Evolutionary conservation across 192 early-diverging fungal genomes (phyloP).

Genomic region (Gamsiella multidivaricata): DNA sequence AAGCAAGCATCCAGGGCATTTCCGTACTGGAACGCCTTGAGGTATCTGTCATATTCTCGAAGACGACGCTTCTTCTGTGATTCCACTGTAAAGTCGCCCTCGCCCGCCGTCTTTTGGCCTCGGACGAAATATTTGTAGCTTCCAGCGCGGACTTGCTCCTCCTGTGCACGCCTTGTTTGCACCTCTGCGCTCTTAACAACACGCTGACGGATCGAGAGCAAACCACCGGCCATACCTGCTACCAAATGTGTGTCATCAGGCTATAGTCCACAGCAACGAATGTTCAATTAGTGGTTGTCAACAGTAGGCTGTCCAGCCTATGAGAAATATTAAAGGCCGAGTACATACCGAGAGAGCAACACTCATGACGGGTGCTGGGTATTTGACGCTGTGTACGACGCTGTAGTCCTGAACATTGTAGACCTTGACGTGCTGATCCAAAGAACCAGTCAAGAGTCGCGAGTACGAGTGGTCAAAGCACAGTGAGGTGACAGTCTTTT

Average conservation of each 20-base stretch:
- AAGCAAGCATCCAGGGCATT: constrained; percentile 91
- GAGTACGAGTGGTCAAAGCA: constrained; percentile 81
- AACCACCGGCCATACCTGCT: constrained; percentile 92
- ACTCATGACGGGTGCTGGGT: constrained; percentile 90
- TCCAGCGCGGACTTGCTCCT: constrained; percentile 65
- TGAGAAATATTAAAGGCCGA: background rate
- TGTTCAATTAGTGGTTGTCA: no score
- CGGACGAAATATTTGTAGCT: constrained; percentile 80
- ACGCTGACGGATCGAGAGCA: constrained; percentile 88
- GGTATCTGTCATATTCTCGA: constrained; percentile 81
- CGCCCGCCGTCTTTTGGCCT: constrained; percentile 55
- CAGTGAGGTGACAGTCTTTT: constrained; percentile 95
- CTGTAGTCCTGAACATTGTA: constrained; percentile 90
- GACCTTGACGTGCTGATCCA: constrained; percentile 97
- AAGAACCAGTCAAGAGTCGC: constrained; percentile 86
- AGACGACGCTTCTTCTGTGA: constrained; percentile 68
- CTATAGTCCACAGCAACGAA: no score
- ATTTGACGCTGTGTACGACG: constrained; percentile 88
- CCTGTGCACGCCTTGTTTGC: constrained; percentile 53
- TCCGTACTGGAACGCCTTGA: constrained; percentile 88
- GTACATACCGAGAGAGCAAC: constrained; percentile 83
- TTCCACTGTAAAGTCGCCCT: constrained; percentile 85
- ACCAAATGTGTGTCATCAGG: constrained; percentile 90
- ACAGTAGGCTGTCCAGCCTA: background rate
- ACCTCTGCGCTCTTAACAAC: constrained; percentile 81